A percentile compares a stretch with the other conserved stretches of the same genome.
These are phyloP conservation scores for Mycena indigotica DNA, from an alignment of 768 basidiomycete species.

Conservation along the genomic window DNA sequence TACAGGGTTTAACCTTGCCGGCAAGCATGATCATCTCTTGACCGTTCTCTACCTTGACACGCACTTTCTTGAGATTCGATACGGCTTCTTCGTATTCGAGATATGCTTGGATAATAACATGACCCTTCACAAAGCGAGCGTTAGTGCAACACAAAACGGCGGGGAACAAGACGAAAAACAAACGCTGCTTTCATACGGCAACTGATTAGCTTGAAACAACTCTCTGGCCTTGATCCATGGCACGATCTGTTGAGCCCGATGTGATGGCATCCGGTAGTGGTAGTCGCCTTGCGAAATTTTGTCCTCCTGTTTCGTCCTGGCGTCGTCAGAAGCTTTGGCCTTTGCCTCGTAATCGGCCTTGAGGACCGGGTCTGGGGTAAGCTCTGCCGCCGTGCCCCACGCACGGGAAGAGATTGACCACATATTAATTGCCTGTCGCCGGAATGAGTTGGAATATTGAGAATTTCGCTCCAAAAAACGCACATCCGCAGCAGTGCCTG, in stretches of 20 bases:
- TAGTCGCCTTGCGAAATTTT: neutral
- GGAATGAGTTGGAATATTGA: no score
- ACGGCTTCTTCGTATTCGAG: neutral
- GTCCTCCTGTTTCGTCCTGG: neutral
- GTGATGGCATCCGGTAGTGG: neutral
- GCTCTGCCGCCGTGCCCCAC: neutral
- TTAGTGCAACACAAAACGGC: neutral
- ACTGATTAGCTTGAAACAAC: neutral
- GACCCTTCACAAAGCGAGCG: neutral
- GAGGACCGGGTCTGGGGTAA: neutral
- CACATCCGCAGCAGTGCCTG: neutral
- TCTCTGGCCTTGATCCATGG: neutral
- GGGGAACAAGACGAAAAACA: neutral
- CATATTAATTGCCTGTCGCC: neutral
- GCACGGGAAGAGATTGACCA: neutral
- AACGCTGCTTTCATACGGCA: neutral
- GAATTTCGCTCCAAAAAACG: no score
- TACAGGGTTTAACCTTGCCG: neutral
- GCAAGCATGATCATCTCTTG: neutral
- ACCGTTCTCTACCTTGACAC: neutral
- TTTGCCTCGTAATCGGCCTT: neutral
- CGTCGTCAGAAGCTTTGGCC: neutral
- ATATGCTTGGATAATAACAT: neutral
- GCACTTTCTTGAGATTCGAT: neutral
- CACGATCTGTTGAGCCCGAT: neutral